A percentile compares a stretch with the other conserved stretches of the same genome.
Conservation (phyloP, 495 filamentous ascomycete genomes). For the Aspergillus bridgeri region DNA sequence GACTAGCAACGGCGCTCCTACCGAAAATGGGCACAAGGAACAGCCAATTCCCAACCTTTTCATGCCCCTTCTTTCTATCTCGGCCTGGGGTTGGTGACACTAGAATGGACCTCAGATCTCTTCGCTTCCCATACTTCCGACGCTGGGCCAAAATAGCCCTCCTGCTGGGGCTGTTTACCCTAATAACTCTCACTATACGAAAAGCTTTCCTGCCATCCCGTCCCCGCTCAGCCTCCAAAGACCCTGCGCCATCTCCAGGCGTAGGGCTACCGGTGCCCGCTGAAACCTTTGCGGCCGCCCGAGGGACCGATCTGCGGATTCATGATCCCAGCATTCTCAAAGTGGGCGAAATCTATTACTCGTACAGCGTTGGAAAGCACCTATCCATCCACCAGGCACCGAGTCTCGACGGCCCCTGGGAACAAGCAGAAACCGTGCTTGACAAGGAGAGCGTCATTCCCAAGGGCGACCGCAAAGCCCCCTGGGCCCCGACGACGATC, state of each 20-base stretch:
- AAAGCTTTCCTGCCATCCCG: too few relatives aligned
- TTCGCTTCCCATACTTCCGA: neutral
- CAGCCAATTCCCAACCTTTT: neutral
- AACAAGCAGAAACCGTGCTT: slow-evolving; percentile 33
- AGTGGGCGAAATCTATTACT: slow-evolving; percentile 32
- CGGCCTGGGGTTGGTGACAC: neutral
- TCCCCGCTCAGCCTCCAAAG: too few relatives aligned
- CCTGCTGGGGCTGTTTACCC: neutral
- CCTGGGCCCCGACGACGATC: slow-evolving; percentile 62
- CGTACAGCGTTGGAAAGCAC: slow-evolving; percentile 35
- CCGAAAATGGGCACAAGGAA: neutral
- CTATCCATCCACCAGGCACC: slow-evolving; percentile 36
- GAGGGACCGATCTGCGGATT: slow-evolving; percentile 32
- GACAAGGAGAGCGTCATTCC: slow-evolving; percentile 38
- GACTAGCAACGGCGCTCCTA: neutral
- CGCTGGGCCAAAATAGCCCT: neutral
- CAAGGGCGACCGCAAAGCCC: slow-evolving; percentile 35
- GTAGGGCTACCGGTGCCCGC: neutral
- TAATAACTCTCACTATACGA: neutral
- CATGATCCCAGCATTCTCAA: slow-evolving; percentile 43
- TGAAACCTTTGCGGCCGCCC: slow-evolving; percentile 21
- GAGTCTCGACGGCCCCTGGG: slow-evolving; percentile 40
- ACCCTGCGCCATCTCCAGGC: neutral
- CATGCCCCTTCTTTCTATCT: neutral
- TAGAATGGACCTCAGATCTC: neutral